Base-by-base conservation (phyloP, 2,329 filamentous ascomycete genomes). In the Cordyceps javanica region DNA sequence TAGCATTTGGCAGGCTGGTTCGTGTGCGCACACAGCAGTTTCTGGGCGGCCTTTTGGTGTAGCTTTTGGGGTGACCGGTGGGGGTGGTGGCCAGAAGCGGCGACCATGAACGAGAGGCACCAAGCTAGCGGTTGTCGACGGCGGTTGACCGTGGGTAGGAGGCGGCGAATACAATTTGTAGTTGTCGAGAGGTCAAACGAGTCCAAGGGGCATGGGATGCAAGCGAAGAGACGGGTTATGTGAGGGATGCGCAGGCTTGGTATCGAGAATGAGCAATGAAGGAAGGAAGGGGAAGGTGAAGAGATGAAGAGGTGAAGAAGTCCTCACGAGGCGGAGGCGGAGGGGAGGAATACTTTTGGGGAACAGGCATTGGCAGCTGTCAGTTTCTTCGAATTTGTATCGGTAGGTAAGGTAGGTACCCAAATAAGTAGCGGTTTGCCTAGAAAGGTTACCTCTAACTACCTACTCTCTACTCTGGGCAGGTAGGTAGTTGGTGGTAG, bases 1-100 rank as follows among this genome's bases (percentile, higher is more conserved):
- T 58, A 39, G 51, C 51, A 54, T 54, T 16, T 54, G 51, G 51
- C 30, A 36, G 41, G 39, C 39, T 45, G 30, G 16, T 54, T 16
- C n/a, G n/a, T n/a, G 39, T 45, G n/a, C 28, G 39, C 21, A 44
- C 39, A 39, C 41, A 44, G 51, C 39, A 44, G 21, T 21, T n/a
- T 14, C 38, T 39, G 14, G 51, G 39, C 51, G 51, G 38, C 28
- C 51, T 10, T 36, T 25, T 49, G 44, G 48, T 48, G n/a, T 28
- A 26, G 50, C 36, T 45, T 46, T 32, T 46, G 52, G 30, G 26
- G 28, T 34, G 21, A 19, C 41, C 21, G 50, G 19, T 28, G 51
- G 30, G 51, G 51, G 38, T 38, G 51, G 45, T 7, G n/a, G n/a
- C 16, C n/a, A 34, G 39, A 44, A 28, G 39, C 38, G 25, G 38